Base-by-base conservation (phyloP, 257 asterid genomes). In the Verbena officinalis region DNA sequence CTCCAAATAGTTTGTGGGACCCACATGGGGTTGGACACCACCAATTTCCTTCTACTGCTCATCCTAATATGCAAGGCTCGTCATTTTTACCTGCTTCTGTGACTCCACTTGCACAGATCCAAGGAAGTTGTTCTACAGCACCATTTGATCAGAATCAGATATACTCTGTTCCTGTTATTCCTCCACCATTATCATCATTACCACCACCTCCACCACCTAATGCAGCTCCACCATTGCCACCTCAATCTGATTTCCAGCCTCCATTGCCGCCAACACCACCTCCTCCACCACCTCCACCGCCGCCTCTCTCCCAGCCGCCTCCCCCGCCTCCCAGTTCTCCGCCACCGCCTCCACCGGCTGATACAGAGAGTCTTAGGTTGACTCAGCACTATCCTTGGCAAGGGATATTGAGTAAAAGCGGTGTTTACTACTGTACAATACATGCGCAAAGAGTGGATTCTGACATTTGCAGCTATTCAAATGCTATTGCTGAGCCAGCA, bases 361-460 rank as follows among this genome's bases (percentile, higher is more conserved):
- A 68, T 74, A 73, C 68, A 2, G 87, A 74, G 55, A 62, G 69
- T 75, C 62, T 69, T 56, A 77, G 53, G 66, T 62, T 57, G 31
- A 60, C 58, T 55, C 72, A 50, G 21, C 75, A 63, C 44, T 76
- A 74, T 74, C 81, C 78, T 22, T 92, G 98, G 98, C 90, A 85
- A 74, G 98, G 98, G 51, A 61, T 80, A 77, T 77, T 92, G 84
- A 87, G 90, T 77, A 92, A 92, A 81, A 89, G 98, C 72, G 95
- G 98, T 24, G 78, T 92, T 53, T 72, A 74, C 78, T 92, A 89
- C 83, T 86, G 93, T 76, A 80, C 90, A 11, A 69, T 92, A 56
- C 72, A 73, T 75, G 95, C 98, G 38, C 93, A 83, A 75, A 78
- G 86, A 73, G 96, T 80, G 48, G 95, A 86, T 67, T 92, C 98